Conservation (phyloP, 148 eudicot species). For the Vaccinium macrocarpon region DNA sequence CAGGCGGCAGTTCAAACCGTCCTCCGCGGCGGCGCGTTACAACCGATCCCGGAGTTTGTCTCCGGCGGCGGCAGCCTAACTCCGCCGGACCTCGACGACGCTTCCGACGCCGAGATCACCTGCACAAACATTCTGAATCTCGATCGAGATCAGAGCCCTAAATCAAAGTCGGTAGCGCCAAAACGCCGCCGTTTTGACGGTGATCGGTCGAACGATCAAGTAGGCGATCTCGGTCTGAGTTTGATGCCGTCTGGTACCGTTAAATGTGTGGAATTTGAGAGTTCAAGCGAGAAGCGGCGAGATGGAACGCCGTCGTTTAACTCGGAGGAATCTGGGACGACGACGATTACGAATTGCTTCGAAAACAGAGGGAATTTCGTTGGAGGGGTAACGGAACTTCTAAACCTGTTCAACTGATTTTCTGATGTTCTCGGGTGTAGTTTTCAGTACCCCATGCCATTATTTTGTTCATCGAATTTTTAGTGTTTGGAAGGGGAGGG, state of each 20-base stretch:
- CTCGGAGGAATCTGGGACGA: slow-evolving; percentile 69
- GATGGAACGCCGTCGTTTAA: slow-evolving; percentile 55
- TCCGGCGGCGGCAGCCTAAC: slow-evolving; percentile 16
- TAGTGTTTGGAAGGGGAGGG: not conserved
- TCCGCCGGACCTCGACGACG: slow-evolving; percentile 32
- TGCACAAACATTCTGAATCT: slow-evolving; percentile 23
- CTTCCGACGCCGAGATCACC: slow-evolving; percentile 33
- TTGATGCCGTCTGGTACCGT: slow-evolving; percentile 27
- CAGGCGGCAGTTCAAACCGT: slow-evolving; percentile 72
- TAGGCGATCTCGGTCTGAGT: slow-evolving; percentile 41
- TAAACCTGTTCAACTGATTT: slow-evolving; percentile 44
- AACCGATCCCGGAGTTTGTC: slow-evolving; percentile 53
- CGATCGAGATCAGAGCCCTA: slow-evolving; percentile 23
- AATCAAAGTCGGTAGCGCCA: slow-evolving; percentile 18
- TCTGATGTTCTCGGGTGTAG: not conserved
- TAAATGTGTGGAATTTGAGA: not conserved
- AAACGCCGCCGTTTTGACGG: slow-evolving; percentile 30
- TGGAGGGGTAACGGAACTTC: slow-evolving; percentile 27
- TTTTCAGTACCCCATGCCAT: not conserved
- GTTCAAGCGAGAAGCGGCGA: slow-evolving; percentile 28
- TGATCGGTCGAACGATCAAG: slow-evolving; percentile 22
- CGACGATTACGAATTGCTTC: slow-evolving; percentile 57
- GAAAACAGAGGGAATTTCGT: slow-evolving; percentile 23
- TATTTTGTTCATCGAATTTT: not conserved
- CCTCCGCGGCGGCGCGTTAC: slow-evolving; percentile 61